Evolutionary conservation across 768 basidiomycete genomes (phyloP).

Genomic region (Krasilnikovozyma curviuscula): DNA sequence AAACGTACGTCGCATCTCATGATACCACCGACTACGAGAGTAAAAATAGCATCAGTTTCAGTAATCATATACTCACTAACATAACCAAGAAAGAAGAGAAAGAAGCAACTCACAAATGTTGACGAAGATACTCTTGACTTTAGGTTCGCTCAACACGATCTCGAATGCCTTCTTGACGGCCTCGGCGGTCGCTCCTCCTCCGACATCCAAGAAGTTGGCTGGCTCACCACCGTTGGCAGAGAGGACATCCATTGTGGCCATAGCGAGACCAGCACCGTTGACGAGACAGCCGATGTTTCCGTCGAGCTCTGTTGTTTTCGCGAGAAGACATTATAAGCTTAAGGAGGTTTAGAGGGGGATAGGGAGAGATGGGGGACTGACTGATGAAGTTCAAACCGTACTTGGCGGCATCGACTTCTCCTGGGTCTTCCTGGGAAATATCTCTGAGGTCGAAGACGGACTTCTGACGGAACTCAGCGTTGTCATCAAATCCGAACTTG

Average conservation of each 20-base stretch:
- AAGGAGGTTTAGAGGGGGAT: neutral
- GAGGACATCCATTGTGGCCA: constrained; percentile 99
- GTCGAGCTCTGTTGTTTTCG: constrained; percentile 95
- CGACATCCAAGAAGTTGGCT: constrained; percentile 96
- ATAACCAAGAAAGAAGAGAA: constrained; percentile 20
- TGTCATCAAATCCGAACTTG: constrained; percentile 99
- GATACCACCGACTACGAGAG: constrained; percentile 41
- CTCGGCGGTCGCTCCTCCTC: constrained; percentile 96
- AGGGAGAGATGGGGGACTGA: neutral
- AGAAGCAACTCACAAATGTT: constrained; percentile 58
- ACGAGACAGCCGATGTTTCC: constrained; percentile 93
- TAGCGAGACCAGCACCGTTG: constrained; percentile 94
- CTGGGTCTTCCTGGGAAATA: constrained; percentile 83
- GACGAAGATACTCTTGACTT: constrained; percentile 96
- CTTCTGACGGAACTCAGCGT: constrained; percentile 90
- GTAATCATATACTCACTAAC: neutral
- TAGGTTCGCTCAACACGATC: constrained; percentile 69
- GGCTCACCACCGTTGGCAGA: constrained; percentile 83
- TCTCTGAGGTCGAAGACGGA: constrained; percentile 80
- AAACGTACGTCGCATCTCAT: constrained; percentile 98
- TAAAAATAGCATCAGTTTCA: neutral
- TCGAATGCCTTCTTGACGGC: constrained; percentile 99
- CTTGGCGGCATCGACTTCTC: constrained; percentile 93
- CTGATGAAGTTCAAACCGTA: constrained; percentile 15
- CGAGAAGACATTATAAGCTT: no score